Evolutionary conservation across 1,284 basidiomycete genomes (phyloP), one percentile per base, ranked within the genome.

Genomic region (Ustilago xerochloae): DNA sequence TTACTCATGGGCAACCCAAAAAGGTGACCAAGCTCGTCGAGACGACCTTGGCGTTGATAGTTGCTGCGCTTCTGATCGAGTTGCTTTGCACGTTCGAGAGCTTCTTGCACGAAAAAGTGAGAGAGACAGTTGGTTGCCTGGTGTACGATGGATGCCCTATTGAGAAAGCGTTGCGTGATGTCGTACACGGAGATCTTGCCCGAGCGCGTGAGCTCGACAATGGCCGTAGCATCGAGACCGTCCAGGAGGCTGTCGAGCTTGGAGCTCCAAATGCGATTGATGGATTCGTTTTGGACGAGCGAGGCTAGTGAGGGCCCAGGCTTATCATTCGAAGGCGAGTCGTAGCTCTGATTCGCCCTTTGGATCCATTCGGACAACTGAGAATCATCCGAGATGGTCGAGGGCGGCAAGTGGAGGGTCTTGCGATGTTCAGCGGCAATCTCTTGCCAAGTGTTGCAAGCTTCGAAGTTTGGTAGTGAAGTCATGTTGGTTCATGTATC

Each of bases 1-100:
- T 77, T 66, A 49, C 65, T 74, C 48, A 78, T 73, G 12, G 76
- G 76, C 24, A 78, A 39, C 6, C 75, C 77, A 18, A 74, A 78
- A 6, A 78, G 63, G 2, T 22, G 49, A 3, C 65, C 63, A 3
- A 74, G 53, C 53, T 68, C 43, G 38, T 61, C 45, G 16, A 71
- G 58, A 3, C 52, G 41, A 10, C 54, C 57, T 13, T 63, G 10
- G 10, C 46, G 29, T 6, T 58, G 54, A 38, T 47, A 39, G 22
- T 33, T 20, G 16, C 32, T 24, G 2, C 69, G 54, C 47, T 71
- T 66, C 0, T 61, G 46, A 38, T 73, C 74, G 10, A 76, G 59
- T 29, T 62, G 20, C 22, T 35, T 46, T 9, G 75, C 75, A 12
- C 67, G 6, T 12, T 35, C 7, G 26, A 64, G 15, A 0, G 66